Conservation (phyloP, 495 filamentous ascomycete species). For the Xanthoparmelia taractica region DNA sequence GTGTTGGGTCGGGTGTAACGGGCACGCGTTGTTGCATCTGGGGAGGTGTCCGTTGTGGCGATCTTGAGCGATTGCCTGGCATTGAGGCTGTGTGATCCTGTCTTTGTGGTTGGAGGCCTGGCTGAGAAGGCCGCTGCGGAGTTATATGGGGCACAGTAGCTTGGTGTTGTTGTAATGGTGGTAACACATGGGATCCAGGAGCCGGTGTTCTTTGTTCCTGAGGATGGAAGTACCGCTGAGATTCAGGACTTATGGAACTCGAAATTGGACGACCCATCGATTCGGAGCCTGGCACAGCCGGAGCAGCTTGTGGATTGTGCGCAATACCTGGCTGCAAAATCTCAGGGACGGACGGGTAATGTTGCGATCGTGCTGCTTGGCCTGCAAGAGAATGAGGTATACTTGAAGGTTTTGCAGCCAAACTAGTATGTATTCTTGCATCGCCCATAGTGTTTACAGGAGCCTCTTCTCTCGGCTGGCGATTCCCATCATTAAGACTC, state of each 20-base stretch:
- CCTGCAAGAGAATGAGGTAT: too few relatives aligned
- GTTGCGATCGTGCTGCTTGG: background rate
- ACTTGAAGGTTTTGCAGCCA: too few relatives aligned
- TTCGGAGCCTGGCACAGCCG: background rate
- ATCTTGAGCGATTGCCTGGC: background rate
- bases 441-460: too few relatives aligned
- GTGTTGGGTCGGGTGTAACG: background rate
- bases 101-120: slow-evolving; percentile 2
- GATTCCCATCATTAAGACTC: background rate
- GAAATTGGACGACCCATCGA: background rate
- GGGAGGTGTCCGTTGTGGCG: background rate
- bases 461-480: background rate
- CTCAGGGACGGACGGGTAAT: background rate
- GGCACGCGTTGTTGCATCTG: background rate
- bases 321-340: background rate
- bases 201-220: background rate
- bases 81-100: background rate
- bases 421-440: too few relatives aligned
- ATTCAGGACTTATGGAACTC: background rate
- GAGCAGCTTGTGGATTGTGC: background rate
- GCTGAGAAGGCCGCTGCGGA: background rate
- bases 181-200: background rate
- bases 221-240: background rate
- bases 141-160: background rate
- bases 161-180: background rate